Conservation (phyloP, 306 rosid species). For the Ceratonia siliqua region DNA sequence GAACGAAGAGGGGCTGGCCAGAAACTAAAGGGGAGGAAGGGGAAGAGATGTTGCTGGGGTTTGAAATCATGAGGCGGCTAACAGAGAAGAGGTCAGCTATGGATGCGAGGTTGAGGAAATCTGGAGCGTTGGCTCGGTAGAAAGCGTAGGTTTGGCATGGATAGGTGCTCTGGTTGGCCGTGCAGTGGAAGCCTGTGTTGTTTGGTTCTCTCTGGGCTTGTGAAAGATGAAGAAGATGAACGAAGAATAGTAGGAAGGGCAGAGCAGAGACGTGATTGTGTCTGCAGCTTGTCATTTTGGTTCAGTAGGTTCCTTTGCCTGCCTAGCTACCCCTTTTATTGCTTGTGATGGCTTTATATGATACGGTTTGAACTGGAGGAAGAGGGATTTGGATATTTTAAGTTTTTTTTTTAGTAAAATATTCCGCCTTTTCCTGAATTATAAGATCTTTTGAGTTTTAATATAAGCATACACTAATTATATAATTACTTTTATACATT, state of each 20-base stretch:
- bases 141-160: conserved; percentile 72
- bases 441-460: no score
- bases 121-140: conserved; percentile 60
- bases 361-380: no score
- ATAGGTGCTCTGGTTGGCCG: conserved; percentile 31
- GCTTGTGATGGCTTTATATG: not conserved
- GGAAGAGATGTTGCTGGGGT: conserved; percentile 66
- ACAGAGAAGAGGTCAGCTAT: conserved; percentile 75
- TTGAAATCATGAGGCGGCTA: conserved; percentile 65
- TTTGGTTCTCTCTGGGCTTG: conserved; percentile 46
- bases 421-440: no score
- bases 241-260: conserved; percentile 8
- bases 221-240: conserved; percentile 28
- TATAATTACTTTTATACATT: no score
- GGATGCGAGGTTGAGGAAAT: conserved; percentile 72
- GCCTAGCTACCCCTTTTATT: not conserved
- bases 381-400: no score
- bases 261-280: not conserved
- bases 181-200: conserved; percentile 65
- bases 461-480: no score
- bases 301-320: not conserved
- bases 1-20: conserved; percentile 64
- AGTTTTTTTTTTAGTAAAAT: no score
- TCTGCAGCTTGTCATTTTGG: conserved; percentile 20
- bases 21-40: conserved; percentile 49